Evolutionary conservation across 2,329 filamentous ascomycete species (phyloP).

Genomic region (Venturia asperata): DNA sequence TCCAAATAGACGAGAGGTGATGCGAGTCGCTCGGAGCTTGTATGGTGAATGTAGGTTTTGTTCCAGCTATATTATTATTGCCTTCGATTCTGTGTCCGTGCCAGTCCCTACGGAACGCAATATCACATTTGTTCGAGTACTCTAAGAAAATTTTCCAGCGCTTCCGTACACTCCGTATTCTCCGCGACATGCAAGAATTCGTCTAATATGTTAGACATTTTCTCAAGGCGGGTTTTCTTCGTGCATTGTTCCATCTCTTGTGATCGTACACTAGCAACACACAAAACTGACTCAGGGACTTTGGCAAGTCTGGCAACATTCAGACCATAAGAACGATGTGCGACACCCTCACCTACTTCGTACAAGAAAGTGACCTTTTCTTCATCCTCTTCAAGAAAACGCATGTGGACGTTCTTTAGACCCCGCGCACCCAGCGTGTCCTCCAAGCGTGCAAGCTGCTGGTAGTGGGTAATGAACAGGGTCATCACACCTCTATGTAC

Average conservation of each 20-base stretch:
- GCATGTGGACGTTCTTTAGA: conserved; percentile 89
- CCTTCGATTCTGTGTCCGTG: not conserved
- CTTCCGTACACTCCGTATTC: not conserved
- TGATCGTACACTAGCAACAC: conserved; percentile 73
- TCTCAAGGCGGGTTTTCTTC: not conserved
- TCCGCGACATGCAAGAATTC: not conserved
- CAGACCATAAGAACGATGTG: conserved; percentile 86
- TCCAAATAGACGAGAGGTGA: not conserved
- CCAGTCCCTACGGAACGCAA: not conserved
- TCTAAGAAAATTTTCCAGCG: not conserved
- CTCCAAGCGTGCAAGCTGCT: conserved; percentile 69
- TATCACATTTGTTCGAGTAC: not conserved
- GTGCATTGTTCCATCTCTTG: conserved; percentile 64
- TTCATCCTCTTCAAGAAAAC: conserved; percentile 66
- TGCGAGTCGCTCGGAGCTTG: not conserved
- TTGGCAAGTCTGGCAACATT: conserved; percentile 86
- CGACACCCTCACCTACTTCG: conserved; percentile 82
- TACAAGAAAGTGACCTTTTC: conserved; percentile 92
- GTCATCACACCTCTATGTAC: conserved; percentile 71
- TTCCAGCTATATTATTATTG: not conserved
- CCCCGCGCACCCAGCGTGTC: conserved; percentile 57
- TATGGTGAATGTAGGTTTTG: not conserved
- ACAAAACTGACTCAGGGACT: conserved; percentile 68
- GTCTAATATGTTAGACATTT: not conserved
- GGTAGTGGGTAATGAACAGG: conserved; percentile 97